Evolutionary conservation across 768 basidiomycete species (phyloP).

Genomic region (Leccinum fibrillosum): DNA sequence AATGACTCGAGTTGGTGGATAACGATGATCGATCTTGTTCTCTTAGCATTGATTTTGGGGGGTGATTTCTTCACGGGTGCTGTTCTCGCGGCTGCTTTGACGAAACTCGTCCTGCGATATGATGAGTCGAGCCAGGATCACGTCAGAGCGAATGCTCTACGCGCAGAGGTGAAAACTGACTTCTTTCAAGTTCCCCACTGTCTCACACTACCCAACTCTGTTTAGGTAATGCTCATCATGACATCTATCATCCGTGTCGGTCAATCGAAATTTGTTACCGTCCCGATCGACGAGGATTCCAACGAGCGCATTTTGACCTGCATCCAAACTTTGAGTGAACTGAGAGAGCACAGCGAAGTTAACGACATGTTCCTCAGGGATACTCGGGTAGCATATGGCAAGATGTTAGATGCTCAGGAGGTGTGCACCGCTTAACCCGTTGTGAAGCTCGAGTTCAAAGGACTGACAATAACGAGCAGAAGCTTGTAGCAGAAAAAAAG

Average conservation of each 20-base stretch:
- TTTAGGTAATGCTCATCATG: slow-evolving; percentile 95
- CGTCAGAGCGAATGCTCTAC: slow-evolving; percentile 61
- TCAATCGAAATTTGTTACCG: slow-evolving; percentile 91
- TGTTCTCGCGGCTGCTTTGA: slow-evolving; percentile 84
- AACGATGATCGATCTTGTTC: background rate
- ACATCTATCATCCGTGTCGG: slow-evolving; percentile 95
- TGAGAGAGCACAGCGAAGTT: slow-evolving; percentile 54
- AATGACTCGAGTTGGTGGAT: background rate
- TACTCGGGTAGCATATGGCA: slow-evolving; percentile 87
- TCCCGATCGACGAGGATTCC: slow-evolving; percentile 98
- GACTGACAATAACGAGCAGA: slow-evolving; percentile 40
- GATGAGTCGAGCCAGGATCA: slow-evolving; percentile 49
- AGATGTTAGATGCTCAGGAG: slow-evolving; percentile 96
- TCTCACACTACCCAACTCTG: background rate
- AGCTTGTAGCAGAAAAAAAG: slow-evolving; percentile 90
- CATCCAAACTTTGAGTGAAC: slow-evolving; percentile 86
- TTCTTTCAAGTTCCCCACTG: background rate
- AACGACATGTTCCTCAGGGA: slow-evolving; percentile 79
- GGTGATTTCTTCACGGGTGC: slow-evolving; percentile 98
- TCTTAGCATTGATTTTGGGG: slow-evolving; percentile 75
- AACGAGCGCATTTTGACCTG: slow-evolving; percentile 96
- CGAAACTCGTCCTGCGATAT: slow-evolving; percentile 86
- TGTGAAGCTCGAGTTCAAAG: background rate
- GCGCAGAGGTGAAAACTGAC: slow-evolving; percentile 66
- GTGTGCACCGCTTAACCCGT: slow-evolving; percentile 35